A percentile compares a stretch with the other conserved stretches of the same genome.
Evolutionary conservation across 1,139 yeast genomes (phyloP).

Genomic region (Saccharomyces uvarum): DNA sequence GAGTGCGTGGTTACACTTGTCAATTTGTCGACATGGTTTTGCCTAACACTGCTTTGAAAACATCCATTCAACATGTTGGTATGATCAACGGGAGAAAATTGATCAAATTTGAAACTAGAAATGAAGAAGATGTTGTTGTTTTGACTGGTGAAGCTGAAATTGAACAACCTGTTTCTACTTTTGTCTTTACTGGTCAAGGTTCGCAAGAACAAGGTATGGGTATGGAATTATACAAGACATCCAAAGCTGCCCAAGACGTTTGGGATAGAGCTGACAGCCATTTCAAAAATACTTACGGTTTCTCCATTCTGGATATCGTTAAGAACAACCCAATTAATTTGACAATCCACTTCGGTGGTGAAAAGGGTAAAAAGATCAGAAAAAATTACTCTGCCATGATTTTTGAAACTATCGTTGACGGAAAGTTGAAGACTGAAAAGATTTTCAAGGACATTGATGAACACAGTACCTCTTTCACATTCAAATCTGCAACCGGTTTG

Average conservation of each 20-base stretch:
- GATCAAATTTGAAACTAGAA: constrained; percentile 82
- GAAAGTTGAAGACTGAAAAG: constrained; percentile 80
- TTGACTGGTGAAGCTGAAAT: constrained; percentile 95
- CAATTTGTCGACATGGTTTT: constrained; percentile 93
- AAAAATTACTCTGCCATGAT: constrained; percentile 94
- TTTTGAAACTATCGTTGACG: constrained; percentile 89
- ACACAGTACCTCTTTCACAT: constrained; percentile 74
- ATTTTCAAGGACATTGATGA: constrained; percentile 88
- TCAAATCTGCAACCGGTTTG: constrained; percentile 89
- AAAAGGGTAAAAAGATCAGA: constrained; percentile 89
- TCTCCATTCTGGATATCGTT: constrained; percentile 92
- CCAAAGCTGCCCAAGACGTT: constrained; percentile 86
- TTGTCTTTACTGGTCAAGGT: constrained; percentile 98
- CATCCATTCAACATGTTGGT: constrained; percentile 90
- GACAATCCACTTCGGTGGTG: constrained; percentile 96
- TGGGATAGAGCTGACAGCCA: constrained; percentile 98
- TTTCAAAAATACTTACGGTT: constrained; percentile 88
- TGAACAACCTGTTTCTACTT: constrained; percentile 94
- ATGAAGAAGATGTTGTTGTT: constrained; percentile 73
- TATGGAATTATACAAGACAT: constrained; percentile 90
- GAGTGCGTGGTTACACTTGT: constrained; percentile 92
- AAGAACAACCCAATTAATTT: constrained; percentile 92
- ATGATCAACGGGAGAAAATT: constrained; percentile 99
- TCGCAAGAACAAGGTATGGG: constrained; percentile 99
- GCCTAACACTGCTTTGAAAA: constrained; percentile 85